phyloP scores from a whole-genome alignment of 1,284 basidiomycete genomes.

The Lentinula novae-zelandiae region DNA sequence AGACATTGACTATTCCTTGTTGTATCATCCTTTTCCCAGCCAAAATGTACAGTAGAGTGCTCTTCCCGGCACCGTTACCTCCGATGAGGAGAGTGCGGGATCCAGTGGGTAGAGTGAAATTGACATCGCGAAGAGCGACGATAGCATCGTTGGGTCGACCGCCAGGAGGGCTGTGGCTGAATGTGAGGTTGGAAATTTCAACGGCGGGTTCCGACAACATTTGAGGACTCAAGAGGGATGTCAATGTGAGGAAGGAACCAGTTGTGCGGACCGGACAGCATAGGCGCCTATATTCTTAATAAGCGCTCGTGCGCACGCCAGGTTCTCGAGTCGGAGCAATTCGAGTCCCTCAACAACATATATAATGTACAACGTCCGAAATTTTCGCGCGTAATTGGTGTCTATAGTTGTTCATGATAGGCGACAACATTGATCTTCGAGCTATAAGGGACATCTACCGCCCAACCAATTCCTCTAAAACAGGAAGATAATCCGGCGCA shows the following conservation, averaged over 20 bases:
- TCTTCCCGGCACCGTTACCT: slow-evolving; percentile 76
- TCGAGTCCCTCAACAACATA: no score
- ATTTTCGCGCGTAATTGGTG: neutral
- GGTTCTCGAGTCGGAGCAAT: no score
- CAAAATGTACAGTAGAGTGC: slow-evolving; percentile 90
- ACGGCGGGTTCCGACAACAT: slow-evolving; percentile 5
- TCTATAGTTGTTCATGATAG: neutral
- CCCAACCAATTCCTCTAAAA: slow-evolving; percentile 6
- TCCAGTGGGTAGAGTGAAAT: slow-evolving; percentile 6
- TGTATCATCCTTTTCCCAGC: slow-evolving; percentile 88
- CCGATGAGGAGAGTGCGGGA: slow-evolving; percentile 15
- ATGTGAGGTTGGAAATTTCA: slow-evolving; percentile 6
- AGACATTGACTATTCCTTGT: slow-evolving; percentile 66
- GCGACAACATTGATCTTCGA: neutral
- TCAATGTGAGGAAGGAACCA: no score
- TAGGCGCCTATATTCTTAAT: no score
- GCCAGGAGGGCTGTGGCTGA: slow-evolving; percentile 11
- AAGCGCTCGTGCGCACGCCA: no score
- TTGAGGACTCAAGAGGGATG: neutral
- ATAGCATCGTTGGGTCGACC: slow-evolving; percentile 1
- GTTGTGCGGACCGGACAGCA: no score
- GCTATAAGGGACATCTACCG: neutral
- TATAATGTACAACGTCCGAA: no score
- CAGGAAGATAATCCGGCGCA: neutral
- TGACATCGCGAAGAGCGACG: slow-evolving; percentile 12